These are phyloP conservation scores for Ophiostoma quercus DNA, from an alignment of 2,329 filamentous ascomycete genomes.

Conservation along the genomic window DNA sequence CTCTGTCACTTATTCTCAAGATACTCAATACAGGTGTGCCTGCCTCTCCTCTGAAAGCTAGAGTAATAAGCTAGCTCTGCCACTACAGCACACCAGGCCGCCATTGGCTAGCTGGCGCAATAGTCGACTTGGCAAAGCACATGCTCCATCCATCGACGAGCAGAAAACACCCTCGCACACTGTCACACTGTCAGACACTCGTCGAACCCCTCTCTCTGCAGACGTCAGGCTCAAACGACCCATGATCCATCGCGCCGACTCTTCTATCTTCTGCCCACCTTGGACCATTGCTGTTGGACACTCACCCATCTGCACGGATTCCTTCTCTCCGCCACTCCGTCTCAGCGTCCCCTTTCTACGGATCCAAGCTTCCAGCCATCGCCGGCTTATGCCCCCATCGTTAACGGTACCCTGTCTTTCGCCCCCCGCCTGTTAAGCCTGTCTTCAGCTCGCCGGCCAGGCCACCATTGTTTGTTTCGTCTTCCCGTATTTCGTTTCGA, in stretches of 20 bases:
- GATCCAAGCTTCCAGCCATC: not conserved
- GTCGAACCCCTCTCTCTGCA: too few relatives aligned
- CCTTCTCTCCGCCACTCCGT: not conserved
- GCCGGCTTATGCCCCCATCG: not conserved
- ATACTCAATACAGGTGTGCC: not conserved
- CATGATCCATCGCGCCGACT: not conserved
- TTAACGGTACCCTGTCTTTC: not conserved
- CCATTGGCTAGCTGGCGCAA: not conserved
- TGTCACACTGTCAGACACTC: not conserved
- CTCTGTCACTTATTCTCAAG: too few relatives aligned
- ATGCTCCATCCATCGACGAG: not conserved
- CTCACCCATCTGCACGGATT: not conserved
- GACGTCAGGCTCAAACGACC: not conserved
- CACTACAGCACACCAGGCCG: not conserved
- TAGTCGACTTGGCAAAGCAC: constrained; percentile 3
- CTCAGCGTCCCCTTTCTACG: not conserved
- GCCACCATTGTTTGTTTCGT: not conserved
- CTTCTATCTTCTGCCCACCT: not conserved
- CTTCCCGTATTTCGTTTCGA: not conserved
- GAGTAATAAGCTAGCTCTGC: not conserved
- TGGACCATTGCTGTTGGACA: too few relatives aligned
- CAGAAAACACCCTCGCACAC: not conserved
- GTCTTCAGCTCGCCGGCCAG: not conserved
- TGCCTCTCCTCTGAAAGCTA: not conserved
- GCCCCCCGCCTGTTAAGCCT: not conserved